These are phyloP conservation scores for Bryoglossum gracile DNA, from an alignment of 495 filamentous ascomycete species.

Conservation along the genomic window DNA sequence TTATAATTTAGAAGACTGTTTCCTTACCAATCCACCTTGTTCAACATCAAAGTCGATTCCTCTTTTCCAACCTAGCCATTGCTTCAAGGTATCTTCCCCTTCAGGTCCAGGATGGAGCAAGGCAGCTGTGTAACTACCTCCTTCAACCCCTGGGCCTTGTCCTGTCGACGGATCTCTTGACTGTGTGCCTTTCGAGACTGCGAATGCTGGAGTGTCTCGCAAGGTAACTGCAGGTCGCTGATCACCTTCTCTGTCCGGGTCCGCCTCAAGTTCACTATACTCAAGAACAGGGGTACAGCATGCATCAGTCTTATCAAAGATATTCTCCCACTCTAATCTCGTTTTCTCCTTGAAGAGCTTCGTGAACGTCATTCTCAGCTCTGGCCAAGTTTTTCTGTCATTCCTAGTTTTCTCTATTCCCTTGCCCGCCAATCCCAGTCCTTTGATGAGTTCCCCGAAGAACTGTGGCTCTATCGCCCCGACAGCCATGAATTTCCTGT, in stretches of 20 bases:
- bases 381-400: conserved; percentile 58
- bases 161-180: conserved; percentile 31
- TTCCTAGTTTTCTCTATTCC: conserved; percentile 46
- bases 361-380: conserved; percentile 52
- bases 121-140: conserved; percentile 56
- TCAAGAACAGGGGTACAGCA: conserved; percentile 83
- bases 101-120: conserved; percentile 58
- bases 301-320: conserved; percentile 87
- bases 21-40: conserved; percentile 48
- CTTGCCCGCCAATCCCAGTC: conserved; percentile 48
- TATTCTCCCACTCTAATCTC: conserved; percentile 69
- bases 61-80: conserved; percentile 74
- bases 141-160: conserved; percentile 42
- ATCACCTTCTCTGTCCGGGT: conserved; percentile 51
- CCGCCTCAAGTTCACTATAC: conserved; percentile 61
- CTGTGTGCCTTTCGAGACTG: conserved; percentile 21
- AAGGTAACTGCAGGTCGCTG: conserved; percentile 71
- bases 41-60: conserved; percentile 62
- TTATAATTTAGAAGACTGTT: conserved; percentile 26
- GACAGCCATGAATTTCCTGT: conserved; percentile 80
- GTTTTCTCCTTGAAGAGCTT: conserved; percentile 64
- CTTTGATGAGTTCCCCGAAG: conserved; percentile 57
- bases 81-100: conserved; percentile 58
- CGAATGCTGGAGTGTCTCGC: conserved; percentile 51
- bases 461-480: conserved; percentile 87